Base-by-base conservation (phyloP, 495 filamentous ascomycete genomes). In the Aspergillus haitiensis region DNA sequence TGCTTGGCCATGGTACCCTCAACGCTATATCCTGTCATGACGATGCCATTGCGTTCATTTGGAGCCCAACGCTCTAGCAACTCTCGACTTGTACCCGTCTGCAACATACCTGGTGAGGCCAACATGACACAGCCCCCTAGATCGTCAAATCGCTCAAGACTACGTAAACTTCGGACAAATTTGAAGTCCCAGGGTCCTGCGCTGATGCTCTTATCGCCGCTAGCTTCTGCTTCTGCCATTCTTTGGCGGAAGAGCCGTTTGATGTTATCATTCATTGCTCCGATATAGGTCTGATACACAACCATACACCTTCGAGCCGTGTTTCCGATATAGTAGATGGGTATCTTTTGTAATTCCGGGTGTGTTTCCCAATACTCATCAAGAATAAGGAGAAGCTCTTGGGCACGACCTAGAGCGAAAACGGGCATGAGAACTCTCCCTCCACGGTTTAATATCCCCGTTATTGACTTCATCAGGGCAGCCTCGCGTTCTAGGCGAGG, bases 241-340 rank as follows among this genome's bases (percentile, higher is more conserved):
- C 90, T 83, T 67, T 93, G 88, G 16, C 89, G 81, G 75, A 95
- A 96, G 7, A 94, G 81, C 3, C 89, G 83, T 68, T 96, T 97
- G 75, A 98, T 98, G 65, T 96, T 97, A 70, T 97, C 93, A 70
- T 98, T 98, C 94, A 98, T 98, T 31, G 92, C 90, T 54, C 90
- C 88, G 59, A 97, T 89, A 67, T 97, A 98, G 1, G 94, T 98
- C 72, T 97, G 93, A 68, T 98, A 98, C 6, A 98, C 92, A 15
- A 96, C 84, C 94, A 98, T 98, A 70, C 94, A 98, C 72, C 96
- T 94, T 62, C 93, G 79, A 1, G 94, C 94, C 49, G 97, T 82
- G 68, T 93, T 96, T 60, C 88, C 91, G 51, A 94, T 94, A 72
- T 97, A 98, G 77, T 97, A 98, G 55, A 98, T 98, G 15, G 94